A percentile compares a stretch with the other conserved stretches of the same genome.
Evolutionary conservation across 768 basidiomycete species (phyloP).

Genomic region (Coprinellus aureogranulatus): DNA sequence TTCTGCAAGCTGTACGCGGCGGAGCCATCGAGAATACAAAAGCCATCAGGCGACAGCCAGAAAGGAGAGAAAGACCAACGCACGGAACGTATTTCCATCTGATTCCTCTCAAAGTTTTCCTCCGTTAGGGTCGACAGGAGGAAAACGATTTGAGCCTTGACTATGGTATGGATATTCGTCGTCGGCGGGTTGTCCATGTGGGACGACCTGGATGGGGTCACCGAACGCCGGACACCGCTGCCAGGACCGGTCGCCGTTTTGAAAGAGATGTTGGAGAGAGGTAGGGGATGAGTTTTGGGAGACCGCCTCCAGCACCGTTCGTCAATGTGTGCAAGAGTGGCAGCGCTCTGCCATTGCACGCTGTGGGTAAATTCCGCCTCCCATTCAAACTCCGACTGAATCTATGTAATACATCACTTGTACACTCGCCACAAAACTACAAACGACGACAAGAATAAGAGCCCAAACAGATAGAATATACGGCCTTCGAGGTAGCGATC

Average conservation of each 20-base stretch:
- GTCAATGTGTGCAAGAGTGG: slow-evolving; percentile 41
- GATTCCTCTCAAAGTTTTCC: slow-evolving; percentile 94
- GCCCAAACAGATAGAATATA: slow-evolving; percentile 84
- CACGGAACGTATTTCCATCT: slow-evolving; percentile 92
- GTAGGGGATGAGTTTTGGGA: slow-evolving; percentile 27
- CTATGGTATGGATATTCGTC: slow-evolving; percentile 87
- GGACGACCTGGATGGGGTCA: slow-evolving; percentile 78
- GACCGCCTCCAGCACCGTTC: slow-evolving; percentile 44
- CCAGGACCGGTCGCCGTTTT: slow-evolving; percentile 75
- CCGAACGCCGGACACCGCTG: slow-evolving; percentile 68
- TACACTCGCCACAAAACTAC: slow-evolving; percentile 40
- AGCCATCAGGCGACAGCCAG: slow-evolving; percentile 6
- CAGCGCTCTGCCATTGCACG: slow-evolving; percentile 24
- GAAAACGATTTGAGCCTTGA: slow-evolving; percentile 97
- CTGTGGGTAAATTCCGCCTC: slow-evolving; percentile 19
- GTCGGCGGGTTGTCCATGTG: slow-evolving; percentile 84
- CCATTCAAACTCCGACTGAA: slow-evolving; percentile 36
- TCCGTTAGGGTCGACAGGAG: slow-evolving; percentile 93
- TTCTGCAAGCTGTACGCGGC: slow-evolving; percentile 74
- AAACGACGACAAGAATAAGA: slow-evolving; percentile 43
- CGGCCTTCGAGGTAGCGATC: slow-evolving; percentile 69
- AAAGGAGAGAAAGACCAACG: slow-evolving; percentile 32
- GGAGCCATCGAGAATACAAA: slow-evolving; percentile 6
- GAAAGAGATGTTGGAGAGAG: slow-evolving; percentile 40
- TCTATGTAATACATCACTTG: slow-evolving; percentile 24